These are phyloP conservation scores for Cryphonectria nitschkei DNA, from an alignment of 2,329 filamentous ascomycete genomes.

Conservation along the genomic window DNA sequence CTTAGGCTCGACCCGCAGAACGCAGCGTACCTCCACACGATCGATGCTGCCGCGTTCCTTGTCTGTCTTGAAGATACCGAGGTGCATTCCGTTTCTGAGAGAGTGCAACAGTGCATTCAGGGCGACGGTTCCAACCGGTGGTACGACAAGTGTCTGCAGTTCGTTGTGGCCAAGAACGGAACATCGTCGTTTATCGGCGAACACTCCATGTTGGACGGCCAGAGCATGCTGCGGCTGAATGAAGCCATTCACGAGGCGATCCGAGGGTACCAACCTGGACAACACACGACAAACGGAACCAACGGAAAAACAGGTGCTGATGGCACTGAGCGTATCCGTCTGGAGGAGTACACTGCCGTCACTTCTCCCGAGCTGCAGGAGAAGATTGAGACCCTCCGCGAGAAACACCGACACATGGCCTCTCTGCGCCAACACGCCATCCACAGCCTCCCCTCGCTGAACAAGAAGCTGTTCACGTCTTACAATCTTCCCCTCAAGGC, in stretches of 20 bases:
- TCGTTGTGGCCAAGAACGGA: slow-evolving; percentile 34
- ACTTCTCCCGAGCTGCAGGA: slow-evolving; percentile 27
- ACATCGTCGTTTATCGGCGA: slow-evolving; percentile 31
- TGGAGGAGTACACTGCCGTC: slow-evolving; percentile 6
- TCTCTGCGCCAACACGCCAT: slow-evolving; percentile 27
- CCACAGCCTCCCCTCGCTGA: slow-evolving; percentile 24
- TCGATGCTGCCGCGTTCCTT: slow-evolving; percentile 34
- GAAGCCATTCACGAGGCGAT: slow-evolving; percentile 29
- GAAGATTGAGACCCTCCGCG: slow-evolving; percentile 1
- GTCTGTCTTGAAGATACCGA: slow-evolving; percentile 35
- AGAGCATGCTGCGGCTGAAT: slow-evolving; percentile 23
- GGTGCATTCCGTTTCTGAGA: slow-evolving; percentile 28
- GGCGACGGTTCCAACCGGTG: slow-evolving; percentile 35
- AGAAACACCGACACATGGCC: slow-evolving; percentile 23
- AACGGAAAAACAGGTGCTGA: neutral
- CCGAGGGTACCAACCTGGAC: slow-evolving; percentile 15
- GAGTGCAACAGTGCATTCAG: slow-evolving; percentile 29
- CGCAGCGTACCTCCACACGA: slow-evolving; percentile 29
- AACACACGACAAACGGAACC: neutral
- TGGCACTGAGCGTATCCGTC: neutral
- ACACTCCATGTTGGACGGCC: slow-evolving; percentile 34
- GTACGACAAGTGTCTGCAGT: slow-evolving; percentile 35
- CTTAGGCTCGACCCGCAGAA: slow-evolving; percentile 28
- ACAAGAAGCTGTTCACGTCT: slow-evolving; percentile 20
- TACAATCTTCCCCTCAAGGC: slow-evolving; percentile 28